Evolutionary conservation across 345 rosid species (phyloP).

Genomic region (Psidium friedrichsthalianum): DNA sequence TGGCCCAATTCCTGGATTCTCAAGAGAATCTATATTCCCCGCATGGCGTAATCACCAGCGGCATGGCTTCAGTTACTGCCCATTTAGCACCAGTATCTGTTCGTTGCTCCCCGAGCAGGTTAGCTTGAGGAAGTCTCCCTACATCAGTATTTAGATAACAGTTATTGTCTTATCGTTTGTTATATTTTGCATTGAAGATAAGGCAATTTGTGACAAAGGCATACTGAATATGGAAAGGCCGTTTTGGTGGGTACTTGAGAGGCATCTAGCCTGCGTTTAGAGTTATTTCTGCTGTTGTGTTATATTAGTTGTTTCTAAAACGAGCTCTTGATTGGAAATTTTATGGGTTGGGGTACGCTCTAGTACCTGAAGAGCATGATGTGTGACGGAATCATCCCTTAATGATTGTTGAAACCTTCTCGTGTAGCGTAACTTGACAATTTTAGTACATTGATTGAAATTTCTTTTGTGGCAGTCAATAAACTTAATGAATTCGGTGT

Average conservation of each 20-base stretch:
- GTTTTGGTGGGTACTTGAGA: background rate
- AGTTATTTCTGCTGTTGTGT: background rate
- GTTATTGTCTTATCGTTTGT: background rate
- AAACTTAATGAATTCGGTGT: background rate
- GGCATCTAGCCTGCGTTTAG: background rate
- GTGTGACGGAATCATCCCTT: background rate
- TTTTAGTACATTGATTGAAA: background rate
- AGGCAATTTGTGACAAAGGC: background rate
- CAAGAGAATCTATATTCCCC: constrained; percentile 37
- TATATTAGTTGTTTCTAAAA: background rate
- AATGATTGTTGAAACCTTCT: background rate
- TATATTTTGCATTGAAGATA: background rate
- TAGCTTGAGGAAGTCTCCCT: background rate
- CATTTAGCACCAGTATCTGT: constrained; percentile 33
- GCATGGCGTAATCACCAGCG: constrained; percentile 16
- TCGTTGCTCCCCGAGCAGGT: constrained; percentile 60
- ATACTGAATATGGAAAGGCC: background rate
- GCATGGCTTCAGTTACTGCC: constrained; percentile 28
- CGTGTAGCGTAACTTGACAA: background rate
- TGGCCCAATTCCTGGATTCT: constrained; percentile 36
- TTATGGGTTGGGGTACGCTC: background rate
- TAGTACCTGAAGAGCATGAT: background rate
- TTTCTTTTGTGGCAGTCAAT: background rate
- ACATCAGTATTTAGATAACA: background rate
- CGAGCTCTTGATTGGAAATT: background rate